Base-by-base conservation (phyloP, 495 filamentous ascomycete species). In the Lasiosphaeris hirsuta region DNA sequence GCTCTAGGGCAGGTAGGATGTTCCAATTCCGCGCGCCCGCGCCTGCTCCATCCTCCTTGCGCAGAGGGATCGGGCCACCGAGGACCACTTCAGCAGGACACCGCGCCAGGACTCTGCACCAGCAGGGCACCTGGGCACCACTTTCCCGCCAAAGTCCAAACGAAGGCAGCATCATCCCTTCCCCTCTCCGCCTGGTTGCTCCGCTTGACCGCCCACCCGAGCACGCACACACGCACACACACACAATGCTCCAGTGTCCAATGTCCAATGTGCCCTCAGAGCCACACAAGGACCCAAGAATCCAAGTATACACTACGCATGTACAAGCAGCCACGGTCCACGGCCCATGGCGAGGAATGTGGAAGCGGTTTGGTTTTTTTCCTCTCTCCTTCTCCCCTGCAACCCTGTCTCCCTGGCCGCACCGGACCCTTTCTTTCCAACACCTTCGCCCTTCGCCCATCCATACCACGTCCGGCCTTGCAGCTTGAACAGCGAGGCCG, bases 201-300 rank as follows among this genome's bases (percentile, higher is more conserved):
- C 65, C 67, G 65, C 65, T 69, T 67, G 64, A 69, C 67, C 65
- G 57, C 65, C 67, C 57, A 49, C 62, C 58, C 47, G 30, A 40
- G 41, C 45, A 39, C 34, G 35, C 50, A 54, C 44, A 58, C 55
- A 43, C 57, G 47, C 57, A 56, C 45, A n/a, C 50, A 55, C 40
- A 43, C 56, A 51, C 48, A 30, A 30, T 30, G 23, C 23, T 30
- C 23, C 23, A 30, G 23, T 30, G 23, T 30, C 23, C n/a, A n/a
- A n/a, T n/a, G 23, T 30, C 23, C 23, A 30, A 30, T 30, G 23
- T 30, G 40, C 30, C 14, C 43, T 2, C 43, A 37, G 38, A 54
- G 38, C 10, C 36, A 40, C 51, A 53, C 51, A 15, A 41, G 37
- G 18, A 41, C 34, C 36, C 51, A 53, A 18, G 30, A 15, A 15